Evolutionary conservation across 1,139 yeast species (phyloP).

Genomic region (Geotrichum reessii): DNA sequence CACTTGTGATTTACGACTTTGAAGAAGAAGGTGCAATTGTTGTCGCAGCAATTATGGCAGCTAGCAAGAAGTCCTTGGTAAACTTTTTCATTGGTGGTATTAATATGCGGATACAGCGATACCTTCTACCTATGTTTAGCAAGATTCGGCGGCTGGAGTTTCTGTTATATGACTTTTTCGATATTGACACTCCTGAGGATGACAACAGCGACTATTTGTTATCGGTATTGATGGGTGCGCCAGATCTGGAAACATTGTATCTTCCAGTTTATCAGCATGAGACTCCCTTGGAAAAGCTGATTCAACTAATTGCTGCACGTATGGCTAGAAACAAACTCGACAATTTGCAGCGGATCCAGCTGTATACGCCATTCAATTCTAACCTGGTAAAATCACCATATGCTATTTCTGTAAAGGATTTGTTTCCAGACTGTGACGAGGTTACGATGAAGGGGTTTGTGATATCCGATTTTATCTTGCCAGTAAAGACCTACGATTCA

Average conservation of each 20-base stretch:
- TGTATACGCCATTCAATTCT: not conserved
- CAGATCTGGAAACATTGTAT: not conserved
- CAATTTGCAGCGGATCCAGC: not conserved
- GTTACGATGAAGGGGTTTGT: not conserved
- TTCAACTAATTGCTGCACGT: not conserved
- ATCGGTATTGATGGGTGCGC: not conserved
- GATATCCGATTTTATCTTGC: conserved; percentile 1
- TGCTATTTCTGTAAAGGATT: not conserved
- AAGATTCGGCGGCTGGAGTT: conserved; percentile 1
- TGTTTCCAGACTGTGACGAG: not conserved
- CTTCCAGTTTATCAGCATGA: not conserved
- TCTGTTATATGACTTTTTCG: not conserved
- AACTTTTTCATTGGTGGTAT: not conserved
- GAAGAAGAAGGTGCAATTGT: not conserved
- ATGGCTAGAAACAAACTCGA: not conserved
- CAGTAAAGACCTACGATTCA: not conserved
- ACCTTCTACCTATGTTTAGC: not conserved
- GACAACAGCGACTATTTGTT: not conserved
- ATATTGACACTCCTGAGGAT: not conserved
- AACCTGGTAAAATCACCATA: not conserved
- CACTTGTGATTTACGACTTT: not conserved
- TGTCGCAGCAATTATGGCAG: not conserved
- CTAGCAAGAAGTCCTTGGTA: not conserved
- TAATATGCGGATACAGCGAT: not conserved
- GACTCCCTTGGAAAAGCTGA: not conserved